phyloP scores from a whole-genome alignment of 2,329 filamentous ascomycete genomes.

The Arachnomyces sp. region DNA sequence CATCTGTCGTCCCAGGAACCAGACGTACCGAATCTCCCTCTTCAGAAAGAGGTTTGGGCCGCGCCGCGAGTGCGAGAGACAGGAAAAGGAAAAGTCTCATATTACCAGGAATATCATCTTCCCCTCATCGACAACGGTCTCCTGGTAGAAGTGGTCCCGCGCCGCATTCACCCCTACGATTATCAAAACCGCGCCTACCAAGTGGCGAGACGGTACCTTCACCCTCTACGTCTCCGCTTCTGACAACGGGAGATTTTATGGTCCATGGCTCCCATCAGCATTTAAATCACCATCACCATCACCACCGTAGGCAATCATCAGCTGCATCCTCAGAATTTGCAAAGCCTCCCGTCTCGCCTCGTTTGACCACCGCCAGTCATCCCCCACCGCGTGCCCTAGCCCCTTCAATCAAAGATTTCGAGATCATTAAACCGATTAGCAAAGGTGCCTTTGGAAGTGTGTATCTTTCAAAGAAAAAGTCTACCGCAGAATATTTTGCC shows the following conservation, averaged over 20 bases:
- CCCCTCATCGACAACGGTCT: constrained; percentile 79
- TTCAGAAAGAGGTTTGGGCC: constrained; percentile 72
- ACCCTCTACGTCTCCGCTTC: constrained; percentile 81
- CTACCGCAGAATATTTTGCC: constrained; percentile 94
- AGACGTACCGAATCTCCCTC: constrained; percentile 81
- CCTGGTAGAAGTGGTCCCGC: constrained; percentile 68
- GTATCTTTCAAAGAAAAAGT: constrained; percentile 97
- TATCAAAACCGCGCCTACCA: constrained; percentile 68
- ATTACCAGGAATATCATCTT: constrained; percentile 64
- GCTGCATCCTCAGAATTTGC: constrained; percentile 67
- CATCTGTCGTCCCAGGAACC: constrained; percentile 65
- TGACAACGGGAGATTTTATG: constrained; percentile 65
- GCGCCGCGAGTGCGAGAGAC: constrained; percentile 70
- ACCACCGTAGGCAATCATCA: constrained; percentile 86
- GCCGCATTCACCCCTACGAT: constrained; percentile 78
- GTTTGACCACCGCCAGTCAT: constrained; percentile 67
- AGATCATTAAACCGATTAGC: constrained; percentile 98
- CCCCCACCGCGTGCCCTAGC: constrained; percentile 82
- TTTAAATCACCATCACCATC: constrained; percentile 51
- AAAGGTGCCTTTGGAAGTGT: constrained; percentile 98
- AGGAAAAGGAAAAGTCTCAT: constrained; percentile 82
- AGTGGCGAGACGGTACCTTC: constrained; percentile 58
- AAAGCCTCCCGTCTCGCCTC: constrained; percentile 71
- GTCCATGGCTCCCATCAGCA: constrained; percentile 54
- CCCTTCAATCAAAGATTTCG: constrained; percentile 97